Percentiles rank a stretch among this genome's conserved stretches.
phyloP scores from a whole-genome alignment of 2,329 filamentous ascomycete species.

The Claviceps pusilla region DNA sequence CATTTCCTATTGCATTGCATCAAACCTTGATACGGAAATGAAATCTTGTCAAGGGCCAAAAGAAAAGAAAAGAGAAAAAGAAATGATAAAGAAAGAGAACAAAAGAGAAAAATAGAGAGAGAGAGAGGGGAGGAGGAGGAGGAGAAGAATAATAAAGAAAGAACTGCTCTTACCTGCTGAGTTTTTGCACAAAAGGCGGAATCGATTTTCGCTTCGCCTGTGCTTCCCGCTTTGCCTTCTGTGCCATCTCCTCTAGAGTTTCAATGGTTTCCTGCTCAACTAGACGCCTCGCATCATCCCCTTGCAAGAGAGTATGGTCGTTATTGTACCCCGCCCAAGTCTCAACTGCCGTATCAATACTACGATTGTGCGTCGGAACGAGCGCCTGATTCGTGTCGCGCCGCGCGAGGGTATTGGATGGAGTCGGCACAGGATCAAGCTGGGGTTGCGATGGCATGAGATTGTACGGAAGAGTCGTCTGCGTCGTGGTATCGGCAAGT shows the following conservation, averaged over 20 bases:
- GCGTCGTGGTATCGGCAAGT: constrained; percentile 21
- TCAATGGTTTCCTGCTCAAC: constrained; percentile 57
- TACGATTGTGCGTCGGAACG: constrained; percentile 26
- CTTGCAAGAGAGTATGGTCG: constrained; percentile 22
- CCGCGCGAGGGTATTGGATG: constrained; percentile 37
- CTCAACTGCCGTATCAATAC: constrained; percentile 26
- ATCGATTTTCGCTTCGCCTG: constrained; percentile 89
- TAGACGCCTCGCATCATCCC: constrained; percentile 18
- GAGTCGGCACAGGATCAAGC: constrained; percentile 18
- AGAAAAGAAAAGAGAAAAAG: background rate
- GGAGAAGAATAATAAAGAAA: background rate
- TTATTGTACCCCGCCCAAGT: constrained; percentile 29
- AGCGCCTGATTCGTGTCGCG: constrained; percentile 36
- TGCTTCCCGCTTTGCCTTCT: constrained; percentile 72
- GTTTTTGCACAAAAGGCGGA: constrained; percentile 91
- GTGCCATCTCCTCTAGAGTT: constrained; percentile 62
- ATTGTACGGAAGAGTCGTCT: constrained; percentile 22
- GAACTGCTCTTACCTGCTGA: constrained; percentile 61
- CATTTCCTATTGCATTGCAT: background rate
- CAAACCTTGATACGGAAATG: too few relatives aligned
- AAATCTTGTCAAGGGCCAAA: background rate
- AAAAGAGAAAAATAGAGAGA: too few relatives aligned
- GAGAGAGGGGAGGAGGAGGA: too few relatives aligned
- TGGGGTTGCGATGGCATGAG: constrained; percentile 23
- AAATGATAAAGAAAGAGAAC: too few relatives aligned